Conservation (phyloP, 768 basidiomycete genomes). For the Mycena chlorophos region DNA sequence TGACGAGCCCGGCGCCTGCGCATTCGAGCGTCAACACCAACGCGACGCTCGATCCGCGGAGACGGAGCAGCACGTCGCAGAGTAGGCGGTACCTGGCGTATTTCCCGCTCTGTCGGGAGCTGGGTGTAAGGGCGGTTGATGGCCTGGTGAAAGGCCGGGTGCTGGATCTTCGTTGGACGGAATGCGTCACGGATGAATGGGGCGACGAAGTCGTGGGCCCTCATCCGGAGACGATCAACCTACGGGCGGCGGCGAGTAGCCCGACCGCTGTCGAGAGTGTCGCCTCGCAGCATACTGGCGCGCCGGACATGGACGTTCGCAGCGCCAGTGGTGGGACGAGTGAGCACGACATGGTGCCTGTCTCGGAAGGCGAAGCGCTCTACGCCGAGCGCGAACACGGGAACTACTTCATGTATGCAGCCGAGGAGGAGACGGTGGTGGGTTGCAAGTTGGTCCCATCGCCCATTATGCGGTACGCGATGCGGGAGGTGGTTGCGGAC, state of each 20-base stretch:
- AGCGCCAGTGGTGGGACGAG: not conserved
- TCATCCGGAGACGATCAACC: conserved; percentile 41
- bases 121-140: conserved; percentile 83
- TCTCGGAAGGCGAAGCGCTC: conserved; percentile 39
- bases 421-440: conserved; percentile 52
- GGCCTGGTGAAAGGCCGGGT: conserved; percentile 81
- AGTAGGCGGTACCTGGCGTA: conserved; percentile 60
- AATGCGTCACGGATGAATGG: conserved; percentile 60
- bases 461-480: conserved; percentile 81
- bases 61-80: not conserved
- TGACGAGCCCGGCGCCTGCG: conserved; percentile 28
- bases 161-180: conserved; percentile 76
- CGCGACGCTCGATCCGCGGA: not conserved
- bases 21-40: not conserved
- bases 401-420: not conserved
- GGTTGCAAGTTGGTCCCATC: conserved; percentile 80
- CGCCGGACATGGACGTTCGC: conserved; percentile 33
- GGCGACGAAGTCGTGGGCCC: conserved; percentile 25
- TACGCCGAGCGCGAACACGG: conserved; percentile 4
- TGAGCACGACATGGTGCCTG: conserved; percentile 53
- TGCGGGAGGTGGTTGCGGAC: conserved; percentile 81
- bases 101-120: conserved; percentile 77
- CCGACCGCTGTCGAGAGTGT: not conserved
- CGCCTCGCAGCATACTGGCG: conserved; percentile 5
- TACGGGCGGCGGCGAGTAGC: conserved; percentile 15